Evolutionary conservation across 2,329 filamentous ascomycete species (phyloP), one percentile per base, ranked within the genome.

Genomic region (Venturia oleaginea): DNA sequence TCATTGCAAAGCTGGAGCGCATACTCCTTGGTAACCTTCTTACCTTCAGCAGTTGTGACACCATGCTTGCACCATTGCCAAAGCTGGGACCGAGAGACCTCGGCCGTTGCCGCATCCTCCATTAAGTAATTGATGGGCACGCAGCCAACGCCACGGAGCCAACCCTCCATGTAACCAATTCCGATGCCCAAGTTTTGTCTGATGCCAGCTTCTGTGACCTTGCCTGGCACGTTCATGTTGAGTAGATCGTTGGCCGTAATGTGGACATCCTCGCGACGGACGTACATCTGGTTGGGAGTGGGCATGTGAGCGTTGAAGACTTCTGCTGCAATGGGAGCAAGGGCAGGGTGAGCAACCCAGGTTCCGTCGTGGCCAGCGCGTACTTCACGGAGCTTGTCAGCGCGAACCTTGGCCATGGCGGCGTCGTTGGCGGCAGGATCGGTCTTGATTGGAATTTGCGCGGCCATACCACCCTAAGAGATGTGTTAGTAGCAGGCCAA

Each of bases 271-370:
- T 97, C 92, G 67, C 92, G 88, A 68, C 92, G 90, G 67, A 91
- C 80, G 76, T 93, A 94, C 72, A 96, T 86, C 79, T 99, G 94
- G 81, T 99, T 99, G 59, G 94, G 92, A 3, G 93, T 96, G 11
- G 94, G 94, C 94, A 99, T 99, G 82, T 97, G 81, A 81, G 92
- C 88, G 84, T 97, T 96, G 85, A 99, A 99, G 72, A 97, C 84
- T 59, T 97, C 93, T 48, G 86, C 86, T 27, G 94, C 93, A 71
- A 97, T 96, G 66, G 83, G 70, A 4, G 94, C 93, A 63, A 99
- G 86, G 1, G 92, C 92, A 10, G 94, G 94, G 80, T 99, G 94
- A 46, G 94, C 94, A 65, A 99, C 93, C 94, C 93, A 97, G 67
- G 93, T 97, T 65, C 88, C 93, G 75, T 99, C 94, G 78, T 99